A percentile compares a stretch with the other conserved stretches of the same genome.
phyloP scores from a whole-genome alignment of 2,329 filamentous ascomycete genomes.

The Sordariomycetes sp. region DNA sequence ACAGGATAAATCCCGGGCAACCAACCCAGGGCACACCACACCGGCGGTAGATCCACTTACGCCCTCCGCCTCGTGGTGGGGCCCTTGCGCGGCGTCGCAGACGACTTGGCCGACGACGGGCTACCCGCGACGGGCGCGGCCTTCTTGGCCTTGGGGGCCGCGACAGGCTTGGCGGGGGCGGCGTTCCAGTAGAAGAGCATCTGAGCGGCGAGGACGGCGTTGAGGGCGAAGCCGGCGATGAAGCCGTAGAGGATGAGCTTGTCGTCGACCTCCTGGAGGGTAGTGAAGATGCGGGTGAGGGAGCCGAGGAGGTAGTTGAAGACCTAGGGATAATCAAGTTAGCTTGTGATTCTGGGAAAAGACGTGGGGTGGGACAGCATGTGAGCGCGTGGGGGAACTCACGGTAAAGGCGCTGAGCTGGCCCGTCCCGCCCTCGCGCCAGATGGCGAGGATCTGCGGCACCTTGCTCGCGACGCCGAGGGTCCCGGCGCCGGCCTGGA shows the following conservation, averaged over 20 bases:
- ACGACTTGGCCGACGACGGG: constrained; percentile 11
- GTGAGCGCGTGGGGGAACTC: constrained; percentile 27
- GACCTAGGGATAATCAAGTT: constrained; percentile 41
- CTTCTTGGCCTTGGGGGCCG: constrained; percentile 23
- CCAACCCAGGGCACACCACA: background rate
- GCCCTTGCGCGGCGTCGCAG: constrained; percentile 22
- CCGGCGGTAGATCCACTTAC: constrained; percentile 10
- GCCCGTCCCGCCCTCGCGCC: constrained; percentile 73
- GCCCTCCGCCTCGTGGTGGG: constrained; percentile 30
- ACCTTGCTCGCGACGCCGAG: constrained; percentile 82
- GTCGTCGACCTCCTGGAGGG: constrained; percentile 92
- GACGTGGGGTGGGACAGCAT: background rate
- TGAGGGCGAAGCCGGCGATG: constrained; percentile 81
- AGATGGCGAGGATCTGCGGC: constrained; percentile 84
- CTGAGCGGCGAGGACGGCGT: constrained; percentile 73
- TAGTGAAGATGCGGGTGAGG: constrained; percentile 91
- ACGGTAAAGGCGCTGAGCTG: constrained; percentile 95
- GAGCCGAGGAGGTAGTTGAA: constrained; percentile 96
- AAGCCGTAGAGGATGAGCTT: constrained; percentile 93
- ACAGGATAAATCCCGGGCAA: background rate
- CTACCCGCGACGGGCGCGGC: constrained; percentile 13
- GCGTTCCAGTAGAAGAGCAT: constrained; percentile 96
- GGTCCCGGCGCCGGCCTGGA: constrained; percentile 75
- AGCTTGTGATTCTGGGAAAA: background rate
- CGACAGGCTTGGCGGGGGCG: constrained; percentile 24